phyloP scores from a whole-genome alignment of 148 eudicot genomes.

The Fagopyrum tataricum region DNA sequence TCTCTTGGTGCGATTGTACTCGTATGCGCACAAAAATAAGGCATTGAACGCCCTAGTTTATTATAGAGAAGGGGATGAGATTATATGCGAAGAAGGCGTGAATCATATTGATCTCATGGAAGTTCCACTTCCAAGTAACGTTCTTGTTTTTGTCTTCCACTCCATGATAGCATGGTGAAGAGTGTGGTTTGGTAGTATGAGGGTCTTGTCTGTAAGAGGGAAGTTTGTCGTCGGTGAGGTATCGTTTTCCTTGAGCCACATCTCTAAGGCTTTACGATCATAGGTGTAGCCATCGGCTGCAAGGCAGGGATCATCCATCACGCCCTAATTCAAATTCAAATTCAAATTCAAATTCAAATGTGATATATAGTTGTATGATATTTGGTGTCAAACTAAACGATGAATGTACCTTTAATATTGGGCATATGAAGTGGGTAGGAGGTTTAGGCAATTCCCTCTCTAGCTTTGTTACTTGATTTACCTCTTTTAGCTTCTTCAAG shows the following conservation, averaged over 20 bases:
- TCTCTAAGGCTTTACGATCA: constrained; percentile 67
- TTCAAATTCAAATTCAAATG: too few relatives aligned
- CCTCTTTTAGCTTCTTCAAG: constrained; percentile 11
- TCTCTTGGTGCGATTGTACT: too few relatives aligned
- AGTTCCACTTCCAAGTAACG: background rate
- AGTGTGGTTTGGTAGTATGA: constrained; percentile 61
- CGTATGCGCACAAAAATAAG: too few relatives aligned
- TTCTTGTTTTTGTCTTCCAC: constrained; percentile 48
- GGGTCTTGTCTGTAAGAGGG: constrained; percentile 42
- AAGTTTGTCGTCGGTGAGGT: constrained; percentile 70
- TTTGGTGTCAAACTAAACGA: too few relatives aligned
- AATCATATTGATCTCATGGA: constrained; percentile 3
- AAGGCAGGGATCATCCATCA: constrained; percentile 83
- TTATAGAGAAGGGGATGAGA: background rate
- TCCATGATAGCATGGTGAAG: constrained; percentile 65
- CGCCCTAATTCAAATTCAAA: too few relatives aligned
- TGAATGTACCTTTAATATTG: constrained; percentile 74
- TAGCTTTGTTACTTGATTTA: constrained; percentile 37
- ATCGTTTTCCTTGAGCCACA: constrained; percentile 60
- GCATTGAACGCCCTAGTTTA: too few relatives aligned
- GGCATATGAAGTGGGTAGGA: constrained; percentile 74
- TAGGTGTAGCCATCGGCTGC: constrained; percentile 90
- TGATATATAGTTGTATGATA: too few relatives aligned
- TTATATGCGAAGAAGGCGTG: background rate
- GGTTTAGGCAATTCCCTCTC: constrained; percentile 45